A percentile compares a stretch with the other conserved stretches of the same genome.
phyloP scores from a whole-genome alignment of 2,329 filamentous ascomycete species.

The Xylaria multiplex region DNA sequence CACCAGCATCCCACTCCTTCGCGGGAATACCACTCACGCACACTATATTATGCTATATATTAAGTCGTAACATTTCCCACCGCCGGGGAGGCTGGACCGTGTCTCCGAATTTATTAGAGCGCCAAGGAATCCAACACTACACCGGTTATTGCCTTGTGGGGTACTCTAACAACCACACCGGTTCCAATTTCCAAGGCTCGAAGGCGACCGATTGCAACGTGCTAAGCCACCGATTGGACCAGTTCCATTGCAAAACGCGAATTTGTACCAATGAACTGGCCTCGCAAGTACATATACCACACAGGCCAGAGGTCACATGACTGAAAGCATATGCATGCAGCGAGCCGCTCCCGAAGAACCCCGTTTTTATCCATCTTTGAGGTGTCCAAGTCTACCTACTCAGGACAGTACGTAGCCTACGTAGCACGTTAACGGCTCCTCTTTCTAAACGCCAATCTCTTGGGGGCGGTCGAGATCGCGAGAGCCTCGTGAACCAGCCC shows the following conservation, averaged over 20 bases:
- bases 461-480: background rate
- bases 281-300: conserved; percentile 16
- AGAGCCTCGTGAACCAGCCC: background rate
- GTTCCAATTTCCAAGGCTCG: conserved; percentile 17
- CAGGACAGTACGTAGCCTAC: conserved; percentile 11
- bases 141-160: conserved; percentile 36
- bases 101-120: conserved; percentile 3
- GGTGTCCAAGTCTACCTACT: conserved; percentile 19
- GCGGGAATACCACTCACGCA: background rate
- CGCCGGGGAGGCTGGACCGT: conserved; percentile 11
- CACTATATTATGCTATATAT: background rate
- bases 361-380: conserved; percentile 41
- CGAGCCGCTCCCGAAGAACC: conserved; percentile 47
- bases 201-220: background rate
- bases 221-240: conserved; percentile 15
- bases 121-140: conserved; percentile 30
- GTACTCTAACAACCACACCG: conserved; percentile 19
- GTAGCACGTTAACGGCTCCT: conserved; percentile 2
- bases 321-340: conserved; percentile 45
- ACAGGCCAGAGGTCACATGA: conserved; percentile 43
- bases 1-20: conserved; percentile 23
- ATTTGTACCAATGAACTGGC: conserved; percentile 28
- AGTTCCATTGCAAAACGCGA: background rate
- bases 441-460: background rate
- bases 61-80: background rate